A percentile compares a stretch with the other conserved stretches of the same genome.
phyloP scores from a whole-genome alignment of 768 basidiomycete species.

The Gymnopilus junonius region DNA sequence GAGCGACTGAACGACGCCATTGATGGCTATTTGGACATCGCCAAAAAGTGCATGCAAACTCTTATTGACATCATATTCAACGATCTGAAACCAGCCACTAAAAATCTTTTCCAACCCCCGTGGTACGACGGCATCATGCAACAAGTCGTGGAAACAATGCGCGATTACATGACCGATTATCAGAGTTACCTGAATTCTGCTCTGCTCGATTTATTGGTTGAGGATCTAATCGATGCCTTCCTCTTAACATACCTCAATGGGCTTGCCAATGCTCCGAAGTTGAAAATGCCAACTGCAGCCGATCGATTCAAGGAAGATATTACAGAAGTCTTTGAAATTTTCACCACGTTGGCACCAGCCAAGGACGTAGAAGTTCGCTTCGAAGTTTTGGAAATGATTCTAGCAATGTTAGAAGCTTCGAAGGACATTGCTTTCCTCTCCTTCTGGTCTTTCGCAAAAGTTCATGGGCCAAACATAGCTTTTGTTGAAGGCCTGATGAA shows the following conservation, averaged over 20 bases:
- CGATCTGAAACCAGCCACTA: conserved; percentile 88
- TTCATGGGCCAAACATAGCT: conserved; percentile 89
- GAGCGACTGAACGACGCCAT: conserved; percentile 94
- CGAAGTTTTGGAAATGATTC: conserved; percentile 83
- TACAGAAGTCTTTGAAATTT: conserved; percentile 77
- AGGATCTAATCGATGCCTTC: conserved; percentile 91
- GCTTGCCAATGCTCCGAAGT: conserved; percentile 80
- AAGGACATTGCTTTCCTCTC: conserved; percentile 91
- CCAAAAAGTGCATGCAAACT: conserved; percentile 95
- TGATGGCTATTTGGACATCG: conserved; percentile 97
- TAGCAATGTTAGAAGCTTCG: conserved; percentile 82
- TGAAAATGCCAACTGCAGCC: conserved; percentile 85
- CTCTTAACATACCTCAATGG: conserved; percentile 90
- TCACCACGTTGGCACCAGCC: conserved; percentile 74
- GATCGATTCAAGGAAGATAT: conserved; percentile 86
- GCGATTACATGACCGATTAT: conserved; percentile 96
- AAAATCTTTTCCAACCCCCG: conserved; percentile 75
- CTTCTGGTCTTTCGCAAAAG: conserved; percentile 92
- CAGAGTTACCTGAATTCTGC: conserved; percentile 89
- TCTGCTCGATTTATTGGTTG: conserved; percentile 88
- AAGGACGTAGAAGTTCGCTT: conserved; percentile 84
- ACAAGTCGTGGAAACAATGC: conserved; percentile 93
- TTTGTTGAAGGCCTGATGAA: conserved; percentile 93
- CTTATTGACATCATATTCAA: conserved; percentile 96
- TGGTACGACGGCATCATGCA: conserved; percentile 93